Evolutionary conservation across 176 grass and related monocot species (phyloP).

Genomic region (Musa acuminata): DNA sequence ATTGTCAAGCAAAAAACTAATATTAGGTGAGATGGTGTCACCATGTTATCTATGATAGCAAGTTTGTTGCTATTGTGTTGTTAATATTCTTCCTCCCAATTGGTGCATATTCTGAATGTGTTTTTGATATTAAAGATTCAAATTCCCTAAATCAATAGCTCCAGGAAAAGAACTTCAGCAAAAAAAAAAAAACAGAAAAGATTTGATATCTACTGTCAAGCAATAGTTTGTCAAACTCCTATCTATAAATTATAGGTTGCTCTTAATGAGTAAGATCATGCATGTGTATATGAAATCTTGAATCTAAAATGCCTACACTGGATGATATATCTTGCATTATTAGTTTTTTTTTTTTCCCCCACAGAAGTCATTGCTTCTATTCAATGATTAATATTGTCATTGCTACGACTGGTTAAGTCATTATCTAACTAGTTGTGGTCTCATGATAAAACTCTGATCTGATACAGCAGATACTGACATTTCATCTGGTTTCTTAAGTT

Average conservation of each 20-base stretch:
- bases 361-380: not conserved
- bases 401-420: not conserved
- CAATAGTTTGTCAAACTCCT: too few relatives aligned
- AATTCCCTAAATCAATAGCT: not conserved
- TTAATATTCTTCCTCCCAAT: not conserved
- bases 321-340: too few relatives aligned
- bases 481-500: not conserved
- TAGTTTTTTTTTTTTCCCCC: not conserved
- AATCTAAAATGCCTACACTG: too few relatives aligned
- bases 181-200: not conserved
- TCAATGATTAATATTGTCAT: not conserved
- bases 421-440: not conserved
- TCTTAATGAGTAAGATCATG: too few relatives aligned
- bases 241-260: too few relatives aligned
- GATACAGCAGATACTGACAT: not conserved
- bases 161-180: not conserved
- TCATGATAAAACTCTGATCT: not conserved
- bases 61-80: not conserved
- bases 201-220: not conserved
- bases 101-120: not conserved
- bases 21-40: conserved; percentile 47
- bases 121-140: not conserved
- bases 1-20: conserved; percentile 34
- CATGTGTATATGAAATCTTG: too few relatives aligned
- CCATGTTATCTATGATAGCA: conserved; percentile 8